Conservation (phyloP, 345 rosid genomes). For the Theobroma cacao region DNA sequence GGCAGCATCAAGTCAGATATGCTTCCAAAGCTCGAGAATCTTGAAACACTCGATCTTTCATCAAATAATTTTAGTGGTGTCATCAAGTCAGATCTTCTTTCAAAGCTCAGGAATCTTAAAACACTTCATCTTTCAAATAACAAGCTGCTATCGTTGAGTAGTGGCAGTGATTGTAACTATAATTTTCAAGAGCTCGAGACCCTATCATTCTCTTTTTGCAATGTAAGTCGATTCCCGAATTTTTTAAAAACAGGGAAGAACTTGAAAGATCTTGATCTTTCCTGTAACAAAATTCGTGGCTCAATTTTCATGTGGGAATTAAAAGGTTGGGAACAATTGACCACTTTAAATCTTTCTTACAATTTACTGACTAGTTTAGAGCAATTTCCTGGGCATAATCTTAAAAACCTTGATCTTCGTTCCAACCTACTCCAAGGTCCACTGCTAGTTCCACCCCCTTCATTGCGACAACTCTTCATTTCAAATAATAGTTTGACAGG, state of each 20-base stretch:
- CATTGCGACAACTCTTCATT: neutral
- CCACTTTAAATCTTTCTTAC: no score
- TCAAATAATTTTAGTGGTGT: no score
- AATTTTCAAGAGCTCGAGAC: slow-evolving; percentile 13
- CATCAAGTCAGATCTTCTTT: no score
- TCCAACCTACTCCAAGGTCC: neutral
- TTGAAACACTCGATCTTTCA: neutral
- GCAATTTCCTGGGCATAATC: neutral
- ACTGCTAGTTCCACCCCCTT: slow-evolving; percentile 1
- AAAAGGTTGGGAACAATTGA: neutral
- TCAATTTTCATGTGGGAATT: neutral
- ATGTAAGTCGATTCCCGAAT: neutral
- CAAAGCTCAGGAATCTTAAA: no score
- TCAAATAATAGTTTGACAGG: slow-evolving; percentile 7
- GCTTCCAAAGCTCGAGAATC: neutral
- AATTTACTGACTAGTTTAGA: no score
- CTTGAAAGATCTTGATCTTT: neutral
- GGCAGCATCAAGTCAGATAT: no score
- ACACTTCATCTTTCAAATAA: slow-evolving; percentile 5
- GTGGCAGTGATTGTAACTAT: neutral
- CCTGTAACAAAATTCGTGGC: neutral
- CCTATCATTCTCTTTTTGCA: neutral
- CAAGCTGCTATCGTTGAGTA: neutral
- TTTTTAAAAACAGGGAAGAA: neutral
- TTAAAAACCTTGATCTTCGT: neutral